Evolutionary conservation across 108 stramenopile species (phyloP).

Genomic region (Nitzschia inconspicua): DNA sequence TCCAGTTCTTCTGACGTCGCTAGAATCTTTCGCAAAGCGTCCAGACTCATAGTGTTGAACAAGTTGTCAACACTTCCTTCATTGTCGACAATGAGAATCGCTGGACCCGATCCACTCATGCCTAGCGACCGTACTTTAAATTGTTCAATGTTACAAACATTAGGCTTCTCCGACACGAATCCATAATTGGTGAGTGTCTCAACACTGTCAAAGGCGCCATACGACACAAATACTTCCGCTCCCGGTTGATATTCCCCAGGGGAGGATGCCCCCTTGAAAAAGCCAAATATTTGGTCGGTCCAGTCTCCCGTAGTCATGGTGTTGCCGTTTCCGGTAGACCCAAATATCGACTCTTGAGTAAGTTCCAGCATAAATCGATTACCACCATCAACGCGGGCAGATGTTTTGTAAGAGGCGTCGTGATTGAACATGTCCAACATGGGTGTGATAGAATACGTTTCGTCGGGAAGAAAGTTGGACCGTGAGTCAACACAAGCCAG

Average conservation of each 20-base stretch:
- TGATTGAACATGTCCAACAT: constrained; percentile 81
- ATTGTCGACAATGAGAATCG: constrained; percentile 39
- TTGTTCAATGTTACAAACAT: constrained; percentile 55
- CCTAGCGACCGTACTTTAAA: constrained; percentile 34
- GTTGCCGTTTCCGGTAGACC: not conserved
- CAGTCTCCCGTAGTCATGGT: constrained; percentile 2
- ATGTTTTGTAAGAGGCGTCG: constrained; percentile 44
- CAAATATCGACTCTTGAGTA: constrained; percentile 16
- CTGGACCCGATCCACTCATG: constrained; percentile 46
- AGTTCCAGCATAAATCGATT: constrained; percentile 33
- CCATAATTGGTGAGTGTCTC: constrained; percentile 74
- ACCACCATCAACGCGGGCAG: constrained; percentile 24
- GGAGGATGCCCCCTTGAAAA: constrained; percentile 1
- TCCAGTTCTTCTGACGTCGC: constrained; percentile 46
- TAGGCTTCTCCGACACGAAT: constrained; percentile 44
- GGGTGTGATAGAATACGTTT: constrained; percentile 64
- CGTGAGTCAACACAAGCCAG: constrained; percentile 76
- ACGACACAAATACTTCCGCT: constrained; percentile 61
- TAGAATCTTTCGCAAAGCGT: constrained; percentile 44
- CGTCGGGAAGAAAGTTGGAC: constrained; percentile 65
- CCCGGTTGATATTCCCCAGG: constrained; percentile 16
- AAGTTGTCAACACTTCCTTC: constrained; percentile 56
- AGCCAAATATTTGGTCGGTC: constrained; percentile 17
- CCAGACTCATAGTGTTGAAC: constrained; percentile 28
- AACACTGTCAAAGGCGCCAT: constrained; percentile 68